These are phyloP conservation scores for Trametes cubensis DNA, from an alignment of 768 basidiomycete species.

Conservation along the genomic window DNA sequence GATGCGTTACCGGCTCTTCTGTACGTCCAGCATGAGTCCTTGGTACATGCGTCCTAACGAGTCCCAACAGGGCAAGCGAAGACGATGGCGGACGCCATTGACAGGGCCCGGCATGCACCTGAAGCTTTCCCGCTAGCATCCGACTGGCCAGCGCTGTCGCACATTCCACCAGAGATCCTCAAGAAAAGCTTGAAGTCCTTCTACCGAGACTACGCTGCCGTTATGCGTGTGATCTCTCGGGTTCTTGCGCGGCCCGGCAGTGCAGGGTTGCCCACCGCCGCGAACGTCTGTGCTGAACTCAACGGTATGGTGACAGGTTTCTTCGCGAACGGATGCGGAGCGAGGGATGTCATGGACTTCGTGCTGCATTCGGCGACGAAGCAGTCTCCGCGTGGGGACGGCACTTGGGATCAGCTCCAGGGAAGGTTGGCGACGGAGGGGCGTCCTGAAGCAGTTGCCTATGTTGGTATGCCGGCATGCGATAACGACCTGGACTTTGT, in stretches of 20 bases:
- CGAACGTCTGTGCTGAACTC: neutral
- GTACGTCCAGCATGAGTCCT: neutral
- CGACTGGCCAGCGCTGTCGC: neutral
- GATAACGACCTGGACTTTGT: constrained; percentile 18
- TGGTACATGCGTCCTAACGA: neutral
- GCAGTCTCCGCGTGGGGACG: constrained; percentile 13
- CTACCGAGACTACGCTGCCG: constrained; percentile 1
- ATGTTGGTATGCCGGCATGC: constrained; percentile 6
- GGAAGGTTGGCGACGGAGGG: neutral
- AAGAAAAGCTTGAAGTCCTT: neutral
- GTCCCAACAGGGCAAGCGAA: neutral
- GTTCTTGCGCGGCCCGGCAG: neutral
- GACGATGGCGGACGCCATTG: neutral
- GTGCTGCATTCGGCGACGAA: constrained; percentile 2
- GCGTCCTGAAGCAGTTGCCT: neutral
- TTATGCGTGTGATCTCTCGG: neutral
- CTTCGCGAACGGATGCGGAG: constrained; percentile 1
- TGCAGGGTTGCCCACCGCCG: neutral
- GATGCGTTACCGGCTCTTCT: constrained; percentile 18
- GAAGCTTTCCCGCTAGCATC: too few relatives aligned
- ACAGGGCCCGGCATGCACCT: neutral
- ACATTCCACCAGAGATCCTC: neutral
- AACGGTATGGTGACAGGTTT: neutral
- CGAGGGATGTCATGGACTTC: constrained; percentile 14
- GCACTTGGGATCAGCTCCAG: constrained; percentile 7